Percentiles rank a stretch among this genome's conserved stretches.
Conservation (phyloP, 1,284 basidiomycete species). For the Melampsora americana region DNA sequence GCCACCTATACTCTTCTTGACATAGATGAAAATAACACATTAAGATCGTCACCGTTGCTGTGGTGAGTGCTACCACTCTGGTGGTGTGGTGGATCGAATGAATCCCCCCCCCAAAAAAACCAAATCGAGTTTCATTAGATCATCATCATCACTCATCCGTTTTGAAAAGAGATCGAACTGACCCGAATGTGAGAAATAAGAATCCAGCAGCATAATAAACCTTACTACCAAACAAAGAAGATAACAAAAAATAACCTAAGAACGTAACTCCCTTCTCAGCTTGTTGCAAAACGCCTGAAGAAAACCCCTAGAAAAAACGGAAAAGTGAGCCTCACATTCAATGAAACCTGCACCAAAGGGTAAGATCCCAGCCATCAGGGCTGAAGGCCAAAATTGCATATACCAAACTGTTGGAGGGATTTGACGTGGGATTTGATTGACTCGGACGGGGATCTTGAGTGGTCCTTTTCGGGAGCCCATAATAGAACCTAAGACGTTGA, state of each 20-base stretch:
- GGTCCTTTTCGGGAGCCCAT: slow-evolving; percentile 83
- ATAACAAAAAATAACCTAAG: slow-evolving; percentile 30
- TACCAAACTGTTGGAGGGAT: slow-evolving; percentile 56
- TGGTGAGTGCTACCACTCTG: slow-evolving; percentile 78
- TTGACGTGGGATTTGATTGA: slow-evolving; percentile 76
- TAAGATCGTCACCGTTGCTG: slow-evolving; percentile 82
- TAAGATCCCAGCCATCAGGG: slow-evolving; percentile 80
- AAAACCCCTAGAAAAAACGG: too few relatives aligned
- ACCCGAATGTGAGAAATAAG: slow-evolving; percentile 68
- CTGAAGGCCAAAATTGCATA: slow-evolving; percentile 62
- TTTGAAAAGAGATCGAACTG: neutral
- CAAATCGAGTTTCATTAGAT: neutral
- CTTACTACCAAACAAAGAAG: slow-evolving; percentile 36
- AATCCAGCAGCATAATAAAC: slow-evolving; percentile 84
- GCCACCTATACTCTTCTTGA: slow-evolving; percentile 95
- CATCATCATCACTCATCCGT: too few relatives aligned
- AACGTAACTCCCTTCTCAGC: too few relatives aligned
- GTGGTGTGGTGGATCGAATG: too few relatives aligned
- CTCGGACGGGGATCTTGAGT: slow-evolving; percentile 65
- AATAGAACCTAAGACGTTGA: slow-evolving; percentile 61
- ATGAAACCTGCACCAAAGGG: slow-evolving; percentile 67
- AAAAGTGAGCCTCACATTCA: too few relatives aligned
- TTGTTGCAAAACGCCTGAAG: too few relatives aligned
- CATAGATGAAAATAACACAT: slow-evolving; percentile 74
- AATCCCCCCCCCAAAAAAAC: neutral